Percentiles rank a stretch among this genome's conserved stretches.
Conservation (phyloP, 2,329 filamentous ascomycete species). For the Penicillium sp. region DNA sequence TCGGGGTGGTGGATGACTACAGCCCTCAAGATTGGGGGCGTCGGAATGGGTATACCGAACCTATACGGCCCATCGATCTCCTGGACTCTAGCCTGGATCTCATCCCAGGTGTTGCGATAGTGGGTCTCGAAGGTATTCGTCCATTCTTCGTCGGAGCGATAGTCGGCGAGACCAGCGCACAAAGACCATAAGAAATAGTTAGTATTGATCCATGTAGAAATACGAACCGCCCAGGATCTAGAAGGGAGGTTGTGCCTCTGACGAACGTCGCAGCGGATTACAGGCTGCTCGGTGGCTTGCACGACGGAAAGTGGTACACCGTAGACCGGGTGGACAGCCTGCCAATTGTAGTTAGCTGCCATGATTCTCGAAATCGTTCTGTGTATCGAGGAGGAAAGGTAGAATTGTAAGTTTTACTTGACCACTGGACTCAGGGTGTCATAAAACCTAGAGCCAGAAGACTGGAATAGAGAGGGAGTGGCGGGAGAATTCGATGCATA, state of each 20-base stretch:
- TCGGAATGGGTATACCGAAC: background rate
- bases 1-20: background rate
- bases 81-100: background rate
- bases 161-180: background rate
- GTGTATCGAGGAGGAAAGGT: background rate
- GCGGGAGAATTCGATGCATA: too few species aligned
- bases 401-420: background rate
- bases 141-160: background rate
- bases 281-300: background rate
- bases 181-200: constrained; percentile 5
- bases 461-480: background rate
- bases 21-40: background rate
- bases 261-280: background rate
- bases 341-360: background rate
- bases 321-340: background rate
- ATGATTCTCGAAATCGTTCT: background rate
- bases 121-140: background rate
- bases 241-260: background rate
- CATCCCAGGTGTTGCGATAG: background rate
- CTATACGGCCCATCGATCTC: background rate
- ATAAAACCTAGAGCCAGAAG: background rate
- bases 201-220: constrained; percentile 4
- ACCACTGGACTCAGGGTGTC: background rate
- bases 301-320: background rate
- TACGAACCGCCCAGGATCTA: background rate